Evolutionary conservation across 192 early-diverging fungal species (phyloP).

Genomic region (Coemansia sp.): DNA sequence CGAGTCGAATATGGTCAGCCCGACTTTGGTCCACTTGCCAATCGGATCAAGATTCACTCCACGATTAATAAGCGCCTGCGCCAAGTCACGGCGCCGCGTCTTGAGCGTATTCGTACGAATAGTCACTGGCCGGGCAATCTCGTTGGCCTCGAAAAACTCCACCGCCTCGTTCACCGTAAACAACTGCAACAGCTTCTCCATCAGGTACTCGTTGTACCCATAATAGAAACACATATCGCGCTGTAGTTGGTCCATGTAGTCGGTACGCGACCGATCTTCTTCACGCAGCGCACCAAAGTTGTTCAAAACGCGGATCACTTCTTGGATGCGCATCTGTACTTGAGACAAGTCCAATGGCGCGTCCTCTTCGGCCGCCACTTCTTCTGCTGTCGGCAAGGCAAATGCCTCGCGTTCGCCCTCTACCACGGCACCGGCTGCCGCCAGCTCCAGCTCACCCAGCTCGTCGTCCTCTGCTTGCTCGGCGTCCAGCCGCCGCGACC

Average conservation of each 20-base stretch:
- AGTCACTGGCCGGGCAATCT: constrained; percentile 90
- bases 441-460: constrained; percentile 71
- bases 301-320: constrained; percentile 83
- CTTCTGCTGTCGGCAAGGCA: constrained; percentile 62
- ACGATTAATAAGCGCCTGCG: constrained; percentile 90
- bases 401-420: constrained; percentile 57
- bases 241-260: constrained; percentile 84
- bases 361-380: constrained; percentile 67
- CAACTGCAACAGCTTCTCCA: constrained; percentile 88
- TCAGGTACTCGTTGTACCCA: constrained; percentile 90
- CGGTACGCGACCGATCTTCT: constrained; percentile 66
- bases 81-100: constrained; percentile 90
- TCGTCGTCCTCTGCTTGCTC: constrained; percentile 59
- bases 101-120: constrained; percentile 97
- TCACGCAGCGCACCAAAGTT: constrained; percentile 88
- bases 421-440: constrained; percentile 55
- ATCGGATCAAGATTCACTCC: constrained; percentile 98
- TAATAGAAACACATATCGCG: constrained; percentile 93
- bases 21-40: constrained; percentile 98
- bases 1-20: constrained; percentile 93
- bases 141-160: constrained; percentile 99
- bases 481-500: constrained; percentile 60
- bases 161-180: constrained; percentile 89
- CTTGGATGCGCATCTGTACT: constrained; percentile 85
- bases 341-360: constrained; percentile 66